Base-by-base conservation (phyloP, 2,329 filamentous ascomycete species). In the Pseudogymnoascus sp. region DNA sequence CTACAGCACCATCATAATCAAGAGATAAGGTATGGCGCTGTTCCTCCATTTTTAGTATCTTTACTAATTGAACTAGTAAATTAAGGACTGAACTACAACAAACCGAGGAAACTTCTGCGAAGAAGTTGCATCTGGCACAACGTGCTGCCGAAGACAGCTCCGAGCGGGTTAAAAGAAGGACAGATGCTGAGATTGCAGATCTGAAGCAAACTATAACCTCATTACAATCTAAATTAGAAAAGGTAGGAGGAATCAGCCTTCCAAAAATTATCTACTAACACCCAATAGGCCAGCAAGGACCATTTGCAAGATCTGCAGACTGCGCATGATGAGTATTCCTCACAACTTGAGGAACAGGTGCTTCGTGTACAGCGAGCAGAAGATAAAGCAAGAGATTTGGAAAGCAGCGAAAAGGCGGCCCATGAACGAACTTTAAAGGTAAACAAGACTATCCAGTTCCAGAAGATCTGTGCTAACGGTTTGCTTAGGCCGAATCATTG, bases 1-100 rank as follows among this genome's bases (percentile, higher is more conserved):
- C 75, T 92, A 16, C 88, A 90, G 66, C 79, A 79, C 54, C 81
- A 85, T 34, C 88, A 94, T 68, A 84, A 88, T 59, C 81, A 84
- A 37, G 87, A 91, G 61, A 66, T 87, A 6, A 78, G 78, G 71
- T 82, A 77, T 66, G 76, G 74, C 32, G 9, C 47, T 32, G 28
- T 6, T 32, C 12, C 28, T 54, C 47, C 16, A 32, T 32, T 7
- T 18, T 32, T 20, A 12, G 6, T 54, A 54, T n/a, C 16, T 20
- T 35, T 57, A 41, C 58, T 59, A 43, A 63, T 22, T 60, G 16
- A 8, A 20, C 1, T 54, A 72, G 70, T 30, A 71, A 71, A 64
- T 47, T 71, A 43, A 65, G 64, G 59, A 60, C 64, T n/a, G 70
- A 68, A 75, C 64, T 65, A 73, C 62, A 78, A 74, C 59, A 74